Evolutionary conservation across 169 alveolate genomes (phyloP).

Genomic region (Cryptosporidium ryanae): DNA sequence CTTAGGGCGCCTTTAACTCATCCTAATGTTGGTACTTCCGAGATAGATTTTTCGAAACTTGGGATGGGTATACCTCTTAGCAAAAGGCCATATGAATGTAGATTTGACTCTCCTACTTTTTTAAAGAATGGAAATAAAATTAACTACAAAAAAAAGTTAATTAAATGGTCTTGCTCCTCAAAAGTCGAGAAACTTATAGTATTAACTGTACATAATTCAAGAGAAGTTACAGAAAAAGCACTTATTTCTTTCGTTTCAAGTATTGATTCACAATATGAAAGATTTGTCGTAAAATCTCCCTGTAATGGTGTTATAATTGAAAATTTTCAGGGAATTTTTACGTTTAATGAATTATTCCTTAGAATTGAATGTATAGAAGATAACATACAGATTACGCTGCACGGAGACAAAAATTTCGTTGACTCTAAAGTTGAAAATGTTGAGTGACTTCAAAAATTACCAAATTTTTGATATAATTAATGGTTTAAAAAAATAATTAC

Average conservation of each 20-base stretch:
- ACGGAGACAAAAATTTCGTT: not conserved
- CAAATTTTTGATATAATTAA: too few species aligned
- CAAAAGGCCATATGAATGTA: conserved; percentile 70
- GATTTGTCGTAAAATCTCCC: conserved; percentile 43
- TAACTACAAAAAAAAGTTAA: conserved; percentile 27
- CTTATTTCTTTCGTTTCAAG: conserved; percentile 19
- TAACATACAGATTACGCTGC: not conserved
- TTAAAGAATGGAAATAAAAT: conserved; percentile 26
- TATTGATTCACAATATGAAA: not conserved
- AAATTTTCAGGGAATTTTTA: conserved; percentile 17
- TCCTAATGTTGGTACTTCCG: not conserved
- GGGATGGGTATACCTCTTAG: conserved; percentile 46
- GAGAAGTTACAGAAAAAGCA: not conserved
- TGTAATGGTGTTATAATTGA: conserved; percentile 41
- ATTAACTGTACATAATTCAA: not conserved
- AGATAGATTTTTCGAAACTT: conserved; percentile 31
- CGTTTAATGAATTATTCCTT: conserved; percentile 12
- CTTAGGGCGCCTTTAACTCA: not conserved
- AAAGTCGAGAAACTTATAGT: conserved; percentile 43
- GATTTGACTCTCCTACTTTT: conserved; percentile 44
- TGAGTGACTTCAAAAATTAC: too few species aligned
- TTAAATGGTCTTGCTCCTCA: conserved; percentile 63
- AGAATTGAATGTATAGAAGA: conserved; percentile 65
- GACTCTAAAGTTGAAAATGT: too few species aligned
- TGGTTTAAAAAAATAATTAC: too few species aligned